Evolutionary conservation across 768 basidiomycete species (phyloP), one percentile per base, ranked within the genome.

Genomic region (Naganishia randhawae): DNA sequence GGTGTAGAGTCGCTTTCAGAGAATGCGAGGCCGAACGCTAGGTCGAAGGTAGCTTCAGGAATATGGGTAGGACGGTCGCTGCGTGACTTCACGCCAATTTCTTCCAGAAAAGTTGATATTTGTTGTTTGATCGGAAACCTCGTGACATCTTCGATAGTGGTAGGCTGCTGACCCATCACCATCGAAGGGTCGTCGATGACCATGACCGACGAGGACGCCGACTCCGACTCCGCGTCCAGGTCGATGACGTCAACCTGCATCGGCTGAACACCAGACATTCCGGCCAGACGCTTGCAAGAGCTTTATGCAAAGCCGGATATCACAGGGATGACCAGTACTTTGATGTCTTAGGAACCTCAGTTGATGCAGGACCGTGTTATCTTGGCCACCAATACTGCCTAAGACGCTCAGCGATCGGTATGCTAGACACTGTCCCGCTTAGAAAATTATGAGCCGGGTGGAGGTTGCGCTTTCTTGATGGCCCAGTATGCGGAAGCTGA

Each of bases 231-330:
- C 35, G 19, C 57, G 39, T 61, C 57, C 37, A 61, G 37, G 57
- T 61, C 57, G 22, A 61, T 61, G 57, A 61, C 22, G 57, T 61
- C 57, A 61, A 61, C 57, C 57, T 61, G 57, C 57, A 61, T 61
- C 35, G 57, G 57, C 33, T 61, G 57, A 55, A 22, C 54, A 55
- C 54, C 54, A 27, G 54, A 55, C 54, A 55, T 55, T 32, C 16
- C 22, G 54, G 19, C 54, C 54, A 35, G 35, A 22, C n/a, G n/a
- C 31, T 7, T 35, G 33, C 14, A 9, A 42, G 10, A 39, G 57
- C 33, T 35, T 55, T 61, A 25, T 27, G 22, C 57, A 61, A 61
- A 61, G 57, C 57, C 41, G 57, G 39, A 22, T 22, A 61, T 41
- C 57, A 19, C n/a, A 22, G n/a, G 29, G 57, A 61, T 61, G 57